Base-by-base conservation (phyloP, 139 green algal genomes). In the Micromonas commoda region DNA sequence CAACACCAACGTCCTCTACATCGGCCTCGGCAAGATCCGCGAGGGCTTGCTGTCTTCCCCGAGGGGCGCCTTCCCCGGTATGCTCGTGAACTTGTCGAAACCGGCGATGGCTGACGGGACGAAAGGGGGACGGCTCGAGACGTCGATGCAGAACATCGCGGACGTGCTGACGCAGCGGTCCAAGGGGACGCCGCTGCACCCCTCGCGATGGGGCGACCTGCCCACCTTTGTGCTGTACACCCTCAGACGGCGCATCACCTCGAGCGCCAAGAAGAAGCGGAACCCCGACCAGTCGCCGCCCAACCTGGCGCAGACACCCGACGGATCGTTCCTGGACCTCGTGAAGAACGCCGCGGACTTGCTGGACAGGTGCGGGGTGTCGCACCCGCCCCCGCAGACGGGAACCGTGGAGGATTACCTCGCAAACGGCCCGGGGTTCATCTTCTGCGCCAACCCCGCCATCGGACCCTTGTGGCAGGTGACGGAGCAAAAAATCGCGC, bases 81-180 rank as follows among this genome's bases (percentile, higher is more conserved):
- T 98, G 72, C 96, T 99, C 64, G 93, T 99, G 81, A 99, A 99
- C 84, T 82, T 92, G n/a, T 94, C 94, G 76, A 98, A 99, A 32
- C 37, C 68, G 6, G 68, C 53, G 86, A 85, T 88, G 77, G 78
- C 61, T 32, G 61, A 80, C 28, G 53, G 63, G n/a, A 64, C 29
- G 19, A 67, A 80, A 32, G 60, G 57, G 0, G 95, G 93, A 0
- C 89, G 95, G 73, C 91, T 99, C 84, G 95, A 99, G 84, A 97
- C 91, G 88, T 97, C 95, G 31, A 99, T 99, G 95, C 91, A 95
- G 83, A 88, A 87, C 66, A 73, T 89, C 20, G 85, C 85, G 3
- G 85, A 89, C 71, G 76, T n/a, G 29, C 70, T 88, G 35, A 73
- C 73, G 61, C 37, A 39, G 1, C 16, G 28, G 32, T 52, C 76